Base-by-base conservation (phyloP, 257 asterid species). In the Penstemon eatonii region DNA sequence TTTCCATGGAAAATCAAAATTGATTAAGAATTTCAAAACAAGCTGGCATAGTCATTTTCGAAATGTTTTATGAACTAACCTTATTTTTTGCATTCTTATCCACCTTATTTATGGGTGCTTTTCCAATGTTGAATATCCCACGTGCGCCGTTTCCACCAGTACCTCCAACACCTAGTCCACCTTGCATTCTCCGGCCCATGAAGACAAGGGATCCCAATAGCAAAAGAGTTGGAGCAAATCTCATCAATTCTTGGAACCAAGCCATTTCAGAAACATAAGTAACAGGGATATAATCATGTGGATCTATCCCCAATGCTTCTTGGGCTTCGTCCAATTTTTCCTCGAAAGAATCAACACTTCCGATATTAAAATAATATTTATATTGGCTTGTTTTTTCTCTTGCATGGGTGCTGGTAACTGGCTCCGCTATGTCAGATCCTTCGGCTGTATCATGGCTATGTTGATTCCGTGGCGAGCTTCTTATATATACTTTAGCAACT, bases 251-350 rank as follows among this genome's bases (percentile, higher is more conserved):
- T 63, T 72, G 74, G 49, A 80, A 49, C 92, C 83, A 82, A 52
- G 73, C 73, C 80, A 64, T 46, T 66, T 85, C 85, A 49, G 80
- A 50, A 52, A 55, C 79, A 72, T 90, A 93, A 57, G 78, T 82
- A 55, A 93, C 97, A 1, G 91, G 96, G 53, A 93, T 71, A 75
- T 79, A 81, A 76, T 90, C 69, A 72, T 75, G 97, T 60, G 89
- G 88, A 75, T 88, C 88, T 19, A 88, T 80, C 74, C 95, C 85
- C 62, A 93, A 67, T 76, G 82, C 86, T 76, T 85, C 79, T 73
- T 92, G 97, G 56, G 95, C 92, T 71, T 88, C 88, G 63, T 82
- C 96, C 77, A 92, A 83, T 93, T 88, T 90, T 77, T 84, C 89
- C 77, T 86, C 97, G 51, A 92, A 92, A 4, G 85, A 76, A 66